Base-by-base conservation (phyloP, 208 protist species). In the Trypanosoma platydactyli region DNA sequence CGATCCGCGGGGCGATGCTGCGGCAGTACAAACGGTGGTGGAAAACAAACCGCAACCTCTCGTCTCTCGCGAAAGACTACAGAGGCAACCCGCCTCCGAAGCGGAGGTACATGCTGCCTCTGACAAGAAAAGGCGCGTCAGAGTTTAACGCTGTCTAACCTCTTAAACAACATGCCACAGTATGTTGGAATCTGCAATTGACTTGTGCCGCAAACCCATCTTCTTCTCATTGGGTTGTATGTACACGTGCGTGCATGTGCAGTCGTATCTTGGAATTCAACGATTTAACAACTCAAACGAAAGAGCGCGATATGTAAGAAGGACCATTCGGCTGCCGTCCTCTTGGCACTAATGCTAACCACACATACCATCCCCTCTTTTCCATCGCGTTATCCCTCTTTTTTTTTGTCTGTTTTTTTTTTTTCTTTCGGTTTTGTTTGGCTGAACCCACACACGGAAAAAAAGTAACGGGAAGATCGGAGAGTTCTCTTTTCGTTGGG, bases 11-110 rank as follows among this genome's bases (percentile, higher is more conserved):
- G 25, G 40, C 41, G n/a, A 18, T 73, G 24, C 49, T 73, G 22
- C 9, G 60, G 30, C 25, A 58, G 29, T 67, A 73, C 56, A 49
- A 46, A 15, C 54, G 68, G 25, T 73, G 68, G 68, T 73, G 68
- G 29, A 49, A 20, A n/a, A 20, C 64, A 13, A 61, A 73, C 42
- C 9, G 11, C 13, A 35, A 67, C 25, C 64, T 73, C 29, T 68
- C 56, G 13, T 48, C 33, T 4, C 24, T 45, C 11, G 3, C 42
- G 7, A 27, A 15, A 12, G 68, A 73, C 33, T 73, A 73, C 29
- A 64, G 64, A n/a, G 3, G 12, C 1, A 45, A 25, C 9, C 68
- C 68, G 27, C 9, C 22, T 33, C 20, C 60, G 15, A 9, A 24
- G 25, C 73, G 64, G 25, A 50, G 49, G 24, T 73, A 73, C 40